Evolutionary conservation across 805 yeast genomes (phyloP).

Genomic region (Candida corydali): DNA sequence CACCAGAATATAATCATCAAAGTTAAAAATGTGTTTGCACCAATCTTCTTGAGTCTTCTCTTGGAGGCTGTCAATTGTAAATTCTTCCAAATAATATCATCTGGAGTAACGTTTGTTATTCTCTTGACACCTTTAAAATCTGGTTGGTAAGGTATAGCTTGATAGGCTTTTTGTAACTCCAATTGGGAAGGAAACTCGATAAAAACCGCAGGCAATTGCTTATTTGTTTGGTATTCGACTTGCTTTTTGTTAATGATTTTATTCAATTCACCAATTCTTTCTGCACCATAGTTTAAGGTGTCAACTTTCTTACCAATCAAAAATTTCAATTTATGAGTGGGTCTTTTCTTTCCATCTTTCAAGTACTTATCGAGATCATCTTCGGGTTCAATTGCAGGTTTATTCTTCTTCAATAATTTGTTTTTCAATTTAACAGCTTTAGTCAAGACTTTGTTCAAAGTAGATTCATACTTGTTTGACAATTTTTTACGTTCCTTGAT

Average conservation of each 20-base stretch:
- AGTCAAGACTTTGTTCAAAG: slow-evolving; percentile 55
- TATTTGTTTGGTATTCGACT: slow-evolving; percentile 44
- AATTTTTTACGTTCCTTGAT: slow-evolving; percentile 63
- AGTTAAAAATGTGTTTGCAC: slow-evolving; percentile 63
- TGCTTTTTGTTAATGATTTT: slow-evolving; percentile 60
- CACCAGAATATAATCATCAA: slow-evolving; percentile 65
- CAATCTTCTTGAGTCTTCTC: slow-evolving; percentile 52
- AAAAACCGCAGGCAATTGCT: slow-evolving; percentile 66
- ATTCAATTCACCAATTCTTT: slow-evolving; percentile 66
- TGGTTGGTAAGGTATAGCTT: slow-evolving; percentile 61
- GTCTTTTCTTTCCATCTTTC: slow-evolving; percentile 66
- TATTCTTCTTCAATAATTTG: slow-evolving; percentile 56
- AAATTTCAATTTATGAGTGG: slow-evolving; percentile 71
- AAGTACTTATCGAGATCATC: slow-evolving; percentile 61
- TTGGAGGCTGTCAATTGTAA: slow-evolving; percentile 52
- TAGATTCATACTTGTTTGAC: slow-evolving; percentile 57
- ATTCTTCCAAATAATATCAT: slow-evolving; percentile 82
- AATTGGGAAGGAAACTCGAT: slow-evolving; percentile 79
- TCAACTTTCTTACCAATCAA: slow-evolving; percentile 80
- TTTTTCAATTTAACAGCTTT: slow-evolving; percentile 55
- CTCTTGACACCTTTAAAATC: slow-evolving; percentile 45
- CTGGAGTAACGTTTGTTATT: slow-evolving; percentile 67
- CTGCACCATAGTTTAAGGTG: slow-evolving; percentile 70
- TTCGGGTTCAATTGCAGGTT: slow-evolving; percentile 51
- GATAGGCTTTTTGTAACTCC: slow-evolving; percentile 86